These are phyloP conservation scores for Agaricus bisporus DNA, from an alignment of 768 basidiomycete species.

Conservation along the genomic window DNA sequence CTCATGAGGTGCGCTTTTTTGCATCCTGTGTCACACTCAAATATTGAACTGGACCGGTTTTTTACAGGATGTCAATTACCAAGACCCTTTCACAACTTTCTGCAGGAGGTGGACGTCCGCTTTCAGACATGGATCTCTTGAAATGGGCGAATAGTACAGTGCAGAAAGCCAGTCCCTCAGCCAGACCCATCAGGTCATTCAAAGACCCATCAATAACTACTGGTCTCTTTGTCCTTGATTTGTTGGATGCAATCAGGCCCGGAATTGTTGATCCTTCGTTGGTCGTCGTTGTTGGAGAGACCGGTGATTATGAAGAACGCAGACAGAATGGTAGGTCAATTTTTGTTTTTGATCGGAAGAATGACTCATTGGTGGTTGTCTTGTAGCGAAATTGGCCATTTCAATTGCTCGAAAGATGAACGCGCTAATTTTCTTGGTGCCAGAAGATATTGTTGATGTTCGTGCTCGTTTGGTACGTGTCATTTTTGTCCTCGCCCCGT, in stretches of 20 bases:
- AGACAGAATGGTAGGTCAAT: constrained; percentile 78
- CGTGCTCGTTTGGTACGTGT: constrained; percentile 77
- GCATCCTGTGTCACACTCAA: background rate
- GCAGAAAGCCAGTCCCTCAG: constrained; percentile 55
- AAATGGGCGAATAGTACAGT: constrained; percentile 94
- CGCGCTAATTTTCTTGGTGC: constrained; percentile 92
- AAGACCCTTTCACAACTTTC: constrained; percentile 81
- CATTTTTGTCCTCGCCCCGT: background rate
- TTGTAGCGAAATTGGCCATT: constrained; percentile 87
- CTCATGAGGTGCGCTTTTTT: constrained; percentile 69
- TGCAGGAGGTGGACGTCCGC: constrained; percentile 69
- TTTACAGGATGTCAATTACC: constrained; percentile 71
- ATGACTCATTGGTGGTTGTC: background rate
- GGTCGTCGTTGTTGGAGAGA: constrained; percentile 54
- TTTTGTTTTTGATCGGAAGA: background rate
- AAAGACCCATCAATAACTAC: constrained; percentile 89
- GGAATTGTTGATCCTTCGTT: constrained; percentile 92
- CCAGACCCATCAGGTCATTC: constrained; percentile 78
- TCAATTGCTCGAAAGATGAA: constrained; percentile 99
- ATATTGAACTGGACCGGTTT: too few species aligned
- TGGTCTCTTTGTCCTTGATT: constrained; percentile 88
- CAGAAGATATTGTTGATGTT: constrained; percentile 95
- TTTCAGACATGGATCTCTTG: constrained; percentile 90
- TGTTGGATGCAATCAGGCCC: constrained; percentile 85
- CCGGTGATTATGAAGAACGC: constrained; percentile 78